phyloP scores from a whole-genome alignment of 2,329 filamentous ascomycete genomes.

The Tetracladium maxilliforme region DNA sequence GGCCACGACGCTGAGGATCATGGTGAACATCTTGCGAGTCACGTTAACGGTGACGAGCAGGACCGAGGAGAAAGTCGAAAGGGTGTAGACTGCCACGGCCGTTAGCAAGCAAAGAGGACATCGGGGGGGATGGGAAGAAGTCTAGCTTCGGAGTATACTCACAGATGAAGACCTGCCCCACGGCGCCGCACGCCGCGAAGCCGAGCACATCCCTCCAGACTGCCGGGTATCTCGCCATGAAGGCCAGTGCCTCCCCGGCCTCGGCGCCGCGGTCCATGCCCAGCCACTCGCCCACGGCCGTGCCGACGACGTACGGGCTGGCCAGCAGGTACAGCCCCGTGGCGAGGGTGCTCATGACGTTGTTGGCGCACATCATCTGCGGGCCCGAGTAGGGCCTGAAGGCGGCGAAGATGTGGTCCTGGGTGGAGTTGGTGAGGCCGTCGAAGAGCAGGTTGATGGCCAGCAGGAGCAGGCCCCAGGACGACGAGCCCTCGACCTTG shows the following conservation, averaged over 20 bases:
- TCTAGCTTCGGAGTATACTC: conserved; percentile 14
- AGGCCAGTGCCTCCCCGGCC: conserved; percentile 62
- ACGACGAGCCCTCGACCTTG: conserved; percentile 31
- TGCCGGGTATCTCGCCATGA: conserved; percentile 64
- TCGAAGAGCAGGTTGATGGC: conserved; percentile 88
- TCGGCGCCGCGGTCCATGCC: conserved; percentile 63
- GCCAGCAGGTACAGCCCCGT: conserved; percentile 64
- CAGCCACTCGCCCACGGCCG: conserved; percentile 46
- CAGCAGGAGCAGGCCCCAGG: conserved; percentile 71
- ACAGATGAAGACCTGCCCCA: conserved; percentile 96
- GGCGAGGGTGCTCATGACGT: conserved; percentile 68
- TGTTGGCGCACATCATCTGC: conserved; percentile 99
- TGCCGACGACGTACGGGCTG: conserved; percentile 66
- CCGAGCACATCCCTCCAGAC: conserved; percentile 81
- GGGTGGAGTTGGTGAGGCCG: conserved; percentile 88
- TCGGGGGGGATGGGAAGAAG: background rate
- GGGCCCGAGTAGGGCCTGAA: conserved; percentile 77
- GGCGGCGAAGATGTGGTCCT: conserved; percentile 79
- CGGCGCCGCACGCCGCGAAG: conserved; percentile 78
- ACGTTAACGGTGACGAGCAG: conserved; percentile 93
- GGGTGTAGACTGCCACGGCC: conserved; percentile 55
- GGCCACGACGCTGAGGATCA: conserved; percentile 89
- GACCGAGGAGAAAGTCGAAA: conserved; percentile 82
- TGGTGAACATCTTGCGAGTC: conserved; percentile 97
- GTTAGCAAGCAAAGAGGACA: conserved; percentile 1